Percentiles rank a stretch among this genome's conserved stretches.
Conservation (phyloP, 176 grass and related monocot genomes). For the Cenchrus americanus region DNA sequence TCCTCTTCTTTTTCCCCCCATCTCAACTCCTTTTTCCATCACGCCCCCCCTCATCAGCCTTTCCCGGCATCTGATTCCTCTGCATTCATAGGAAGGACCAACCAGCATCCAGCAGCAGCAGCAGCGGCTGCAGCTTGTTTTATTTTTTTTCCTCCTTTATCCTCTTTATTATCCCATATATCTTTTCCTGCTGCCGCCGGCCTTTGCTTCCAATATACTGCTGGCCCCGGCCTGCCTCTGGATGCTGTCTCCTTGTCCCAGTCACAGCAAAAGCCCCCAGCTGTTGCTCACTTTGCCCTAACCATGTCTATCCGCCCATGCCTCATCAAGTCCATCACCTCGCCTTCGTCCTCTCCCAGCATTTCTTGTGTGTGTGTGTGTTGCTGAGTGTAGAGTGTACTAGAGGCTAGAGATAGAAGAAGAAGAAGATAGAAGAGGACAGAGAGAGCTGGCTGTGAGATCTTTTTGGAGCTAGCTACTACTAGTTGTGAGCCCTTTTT, state of each 20-base stretch:
- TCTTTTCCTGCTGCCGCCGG: neutral
- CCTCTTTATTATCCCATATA: neutral
- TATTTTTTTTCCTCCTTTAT: too few relatives aligned
- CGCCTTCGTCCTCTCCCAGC: neutral
- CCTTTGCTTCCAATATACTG: conserved; percentile 47
- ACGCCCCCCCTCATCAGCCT: neutral
- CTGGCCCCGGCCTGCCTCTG: conserved; percentile 14
- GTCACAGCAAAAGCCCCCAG: neutral
- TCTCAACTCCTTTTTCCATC: neutral
- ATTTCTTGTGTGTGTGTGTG: neutral
- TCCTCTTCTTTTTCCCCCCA: neutral
- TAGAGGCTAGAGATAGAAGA: neutral
- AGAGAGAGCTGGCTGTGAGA: neutral
- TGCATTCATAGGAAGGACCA: conserved; percentile 48
- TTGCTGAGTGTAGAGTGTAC: neutral
- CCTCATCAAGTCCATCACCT: neutral
- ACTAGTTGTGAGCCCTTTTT: neutral
- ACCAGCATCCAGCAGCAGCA: neutral
- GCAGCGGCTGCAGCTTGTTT: neutral
- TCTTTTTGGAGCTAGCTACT: conserved; percentile 42
- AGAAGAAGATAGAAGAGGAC: neutral
- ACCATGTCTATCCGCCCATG: neutral
- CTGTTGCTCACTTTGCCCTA: conserved; percentile 12
- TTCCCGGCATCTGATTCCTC: conserved; percentile 46
- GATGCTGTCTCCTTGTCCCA: conserved; percentile 45